Evolutionary conservation across 2,329 filamentous ascomycete species (phyloP), one percentile per base, ranked within the genome.

Genomic region (Byssoonygena ceratinophila): DNA sequence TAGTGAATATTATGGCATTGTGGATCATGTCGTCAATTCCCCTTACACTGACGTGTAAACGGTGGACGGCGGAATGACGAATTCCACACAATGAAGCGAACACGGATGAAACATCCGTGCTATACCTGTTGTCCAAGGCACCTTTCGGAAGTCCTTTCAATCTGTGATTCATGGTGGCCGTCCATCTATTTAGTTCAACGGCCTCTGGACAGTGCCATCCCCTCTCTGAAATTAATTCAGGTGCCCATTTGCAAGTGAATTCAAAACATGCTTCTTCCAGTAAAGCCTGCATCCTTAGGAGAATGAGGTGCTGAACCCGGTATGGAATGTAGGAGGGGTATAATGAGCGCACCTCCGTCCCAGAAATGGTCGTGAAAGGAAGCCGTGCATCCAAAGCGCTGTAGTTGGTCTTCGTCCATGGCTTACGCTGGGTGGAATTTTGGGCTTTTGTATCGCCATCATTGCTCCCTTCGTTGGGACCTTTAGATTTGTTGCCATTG

Each of bases 261-360:
- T 70, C 63, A 55, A 69, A 72, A 57, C 68, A 72, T 52, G 63
- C 65, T 52, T 68, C 64, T 54, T 72, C 69, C 3, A 72, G 61
- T 16, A 70, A 43, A 6, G 58, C 54, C 54, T 72, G 69, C 6
- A 59, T 56, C 36, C 60, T 63, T 27, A 59, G 66, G n/a, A 72
- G 61, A 36, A 72, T 63, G 1, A 61, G 45, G 58, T 72, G 67
- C 51, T 71, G 68, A 2, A 64, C 55, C 27, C 59, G 57, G 55
- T 68, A 71, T 3, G 65, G 66, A 11, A 71, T 55, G 29, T 60
- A 65, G 0, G 60, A 59, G 0, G 67, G 66, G 52, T 65, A 64
- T 4, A 68, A 34, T 12, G 52, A 50, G 16, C 22, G 41, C 1
- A 45, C 22, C 20, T 37, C 11, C 14, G 40, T 51, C 6, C 49